These are phyloP conservation scores for Colletotrichum truncatum DNA, from an alignment of 2,329 filamentous ascomycete genomes.

Conservation along the genomic window DNA sequence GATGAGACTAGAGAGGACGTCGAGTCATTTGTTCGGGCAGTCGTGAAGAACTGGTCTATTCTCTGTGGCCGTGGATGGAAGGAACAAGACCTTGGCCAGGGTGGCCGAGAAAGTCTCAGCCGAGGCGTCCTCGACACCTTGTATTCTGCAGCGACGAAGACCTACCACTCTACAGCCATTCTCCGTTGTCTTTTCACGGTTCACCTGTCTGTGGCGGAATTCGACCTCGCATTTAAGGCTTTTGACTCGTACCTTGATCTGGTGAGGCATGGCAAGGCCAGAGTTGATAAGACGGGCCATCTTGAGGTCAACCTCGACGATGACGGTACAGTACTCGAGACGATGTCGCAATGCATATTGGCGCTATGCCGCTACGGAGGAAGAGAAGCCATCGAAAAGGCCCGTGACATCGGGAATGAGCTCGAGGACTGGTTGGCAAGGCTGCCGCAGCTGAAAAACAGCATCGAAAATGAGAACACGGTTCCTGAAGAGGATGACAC, in stretches of 20 bases:
- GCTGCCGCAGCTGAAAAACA: constrained; percentile 47
- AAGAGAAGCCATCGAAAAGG: constrained; percentile 79
- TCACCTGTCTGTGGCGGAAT: constrained; percentile 88
- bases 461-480: constrained; percentile 39
- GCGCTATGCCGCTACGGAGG: constrained; percentile 86
- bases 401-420: constrained; percentile 73
- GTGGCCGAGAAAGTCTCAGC: constrained; percentile 79
- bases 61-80: constrained; percentile 83
- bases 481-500: constrained; percentile 43
- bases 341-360: constrained; percentile 81
- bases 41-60: constrained; percentile 86
- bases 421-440: constrained; percentile 81
- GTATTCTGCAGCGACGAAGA: constrained; percentile 90
- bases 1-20: constrained; percentile 81
- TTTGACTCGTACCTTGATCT: constrained; percentile 94
- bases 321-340: constrained; percentile 79
- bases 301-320: constrained; percentile 78
- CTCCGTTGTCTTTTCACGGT: constrained; percentile 87
- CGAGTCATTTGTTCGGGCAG: constrained; percentile 81
- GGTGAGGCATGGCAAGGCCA: constrained; percentile 83
- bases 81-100: constrained; percentile 82
- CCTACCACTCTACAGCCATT: constrained; percentile 93
- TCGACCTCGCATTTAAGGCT: constrained; percentile 89
- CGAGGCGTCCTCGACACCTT: constrained; percentile 85
- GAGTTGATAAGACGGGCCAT: constrained; percentile 81